Evolutionary conservation across 2,329 filamentous ascomycete genomes (phyloP).

Genomic region (Penicillium glabrum): DNA sequence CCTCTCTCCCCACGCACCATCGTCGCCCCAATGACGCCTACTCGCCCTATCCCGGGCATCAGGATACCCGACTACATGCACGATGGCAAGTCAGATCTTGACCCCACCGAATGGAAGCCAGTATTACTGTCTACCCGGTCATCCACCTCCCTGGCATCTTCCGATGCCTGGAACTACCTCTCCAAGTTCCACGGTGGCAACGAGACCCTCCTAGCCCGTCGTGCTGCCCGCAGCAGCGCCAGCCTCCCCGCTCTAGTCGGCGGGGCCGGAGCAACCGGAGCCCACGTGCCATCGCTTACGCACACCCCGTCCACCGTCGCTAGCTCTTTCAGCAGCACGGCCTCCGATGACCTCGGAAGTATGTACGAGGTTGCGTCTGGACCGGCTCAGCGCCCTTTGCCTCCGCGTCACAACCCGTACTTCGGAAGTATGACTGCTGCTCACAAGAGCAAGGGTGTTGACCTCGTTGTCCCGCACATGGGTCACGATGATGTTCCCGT

Average conservation of each 20-base stretch:
- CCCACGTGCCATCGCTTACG: slow-evolving; percentile 29
- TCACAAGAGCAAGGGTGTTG: slow-evolving; percentile 31
- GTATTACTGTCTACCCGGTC: slow-evolving; percentile 31
- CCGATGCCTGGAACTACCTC: slow-evolving; percentile 47
- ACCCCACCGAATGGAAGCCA: slow-evolving; percentile 53
- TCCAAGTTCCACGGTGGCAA: slow-evolving; percentile 42
- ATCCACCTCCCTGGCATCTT: slow-evolving; percentile 26
- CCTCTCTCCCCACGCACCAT: slow-evolving; percentile 38
- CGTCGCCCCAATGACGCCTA: slow-evolving; percentile 38
- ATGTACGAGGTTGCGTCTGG: slow-evolving; percentile 21
- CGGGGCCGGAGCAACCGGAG: slow-evolving; percentile 11
- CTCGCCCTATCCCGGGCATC: slow-evolving; percentile 25
- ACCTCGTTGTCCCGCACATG: slow-evolving; percentile 43
- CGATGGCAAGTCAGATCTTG: slow-evolving; percentile 45
- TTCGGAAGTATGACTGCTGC: slow-evolving; percentile 32
- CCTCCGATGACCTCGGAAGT: slow-evolving; percentile 32
- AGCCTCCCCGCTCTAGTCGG: slow-evolving; percentile 35
- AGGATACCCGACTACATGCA: slow-evolving; percentile 43
- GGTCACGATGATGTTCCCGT: neutral
- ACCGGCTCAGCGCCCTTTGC: slow-evolving; percentile 34
- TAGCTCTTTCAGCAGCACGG: slow-evolving; percentile 40
- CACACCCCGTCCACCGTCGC: slow-evolving; percentile 40
- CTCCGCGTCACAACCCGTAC: slow-evolving; percentile 41
- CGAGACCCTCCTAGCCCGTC: slow-evolving; percentile 19
- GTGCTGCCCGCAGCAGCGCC: slow-evolving; percentile 27